Percentiles rank a stretch among this genome's conserved stretches.
Conservation (phyloP, 2,329 filamentous ascomycete species). For the Sporothrix schenckii region DNA sequence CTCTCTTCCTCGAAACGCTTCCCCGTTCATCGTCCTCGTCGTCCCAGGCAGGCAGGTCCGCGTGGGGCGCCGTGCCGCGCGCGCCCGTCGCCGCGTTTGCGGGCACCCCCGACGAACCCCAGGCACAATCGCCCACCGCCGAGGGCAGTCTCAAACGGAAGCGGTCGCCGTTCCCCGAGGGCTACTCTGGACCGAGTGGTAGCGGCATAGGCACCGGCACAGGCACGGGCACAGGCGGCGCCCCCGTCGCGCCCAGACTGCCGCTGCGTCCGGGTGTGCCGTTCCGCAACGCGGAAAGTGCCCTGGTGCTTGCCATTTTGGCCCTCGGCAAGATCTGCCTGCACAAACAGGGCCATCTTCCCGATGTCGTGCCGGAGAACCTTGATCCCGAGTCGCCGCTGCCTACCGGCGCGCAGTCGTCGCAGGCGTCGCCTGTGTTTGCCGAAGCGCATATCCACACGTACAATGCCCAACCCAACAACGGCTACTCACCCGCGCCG, state of each 20-base stretch:
- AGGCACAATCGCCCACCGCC: constrained; percentile 20
- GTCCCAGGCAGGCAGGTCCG: constrained; percentile 12
- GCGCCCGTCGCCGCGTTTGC: constrained; percentile 42
- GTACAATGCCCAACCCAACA: constrained; percentile 42
- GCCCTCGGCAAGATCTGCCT: constrained; percentile 83
- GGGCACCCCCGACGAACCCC: constrained; percentile 17
- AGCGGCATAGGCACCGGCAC: no score
- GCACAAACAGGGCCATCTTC: constrained; percentile 54
- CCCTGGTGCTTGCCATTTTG: constrained; percentile 78
- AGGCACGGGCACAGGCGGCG: constrained; percentile 35
- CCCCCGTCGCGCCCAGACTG: constrained; percentile 33
- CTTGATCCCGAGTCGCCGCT: constrained; percentile 36
- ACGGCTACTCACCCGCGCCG: constrained; percentile 54
- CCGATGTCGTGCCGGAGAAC: constrained; percentile 60
- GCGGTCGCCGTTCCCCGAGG: constrained; percentile 47
- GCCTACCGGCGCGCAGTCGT: constrained; percentile 34
- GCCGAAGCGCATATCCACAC: neutral
- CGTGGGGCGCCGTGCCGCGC: constrained; percentile 13
- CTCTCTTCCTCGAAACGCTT: constrained; percentile 51
- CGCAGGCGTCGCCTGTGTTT: constrained; percentile 31
- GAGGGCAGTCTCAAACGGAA: constrained; percentile 56
- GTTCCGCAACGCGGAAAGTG: constrained; percentile 73
- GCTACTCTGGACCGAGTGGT: constrained; percentile 38
- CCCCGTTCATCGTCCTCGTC: constrained; percentile 21
- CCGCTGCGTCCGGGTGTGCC: constrained; percentile 52